Base-by-base conservation (phyloP, 208 protist species). In the Crithidia fasciculata region DNA sequence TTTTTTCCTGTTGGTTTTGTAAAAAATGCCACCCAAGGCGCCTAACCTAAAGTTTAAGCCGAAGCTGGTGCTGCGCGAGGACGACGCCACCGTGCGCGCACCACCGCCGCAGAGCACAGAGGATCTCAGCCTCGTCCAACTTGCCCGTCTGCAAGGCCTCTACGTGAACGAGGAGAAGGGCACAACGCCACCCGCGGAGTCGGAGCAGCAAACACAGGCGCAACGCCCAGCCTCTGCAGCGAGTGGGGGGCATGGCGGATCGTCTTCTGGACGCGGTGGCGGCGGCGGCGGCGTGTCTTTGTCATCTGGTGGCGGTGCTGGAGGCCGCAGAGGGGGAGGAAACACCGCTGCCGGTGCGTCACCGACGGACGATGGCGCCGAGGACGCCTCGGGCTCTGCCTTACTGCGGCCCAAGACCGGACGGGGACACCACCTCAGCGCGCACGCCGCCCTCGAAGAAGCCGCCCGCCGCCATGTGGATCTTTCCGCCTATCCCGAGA, bases 1-100 rank as follows among this genome's bases (percentile, higher is more conserved):
- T 1, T 28, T 28, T 28, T 28, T 28, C 28, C 28, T 28, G 28
- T 28, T 28, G 28, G 0, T 28, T 28, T 28, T 1, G 0, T 28
- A 1, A 18, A 37, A 7, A 3, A 94, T 94, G 89, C 89, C 89
- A 8, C 86, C 89, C 2, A 94, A 94, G 64, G 66, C 82, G 44
- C 86, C 84, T 0, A 90, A 85, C 53, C 60, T 94, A 3, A 91
- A 86, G 75, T 94, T 87, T 65, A 91, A 89, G 58, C 89, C 86
- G 18, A 82, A 86, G 56, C 81, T 83, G 41, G 81, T 90, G 36
- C 66, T 85, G 19, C 78, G 74, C 8, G 67, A 41, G 12, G 83
- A 85, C 12, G 72, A 76, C 12, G 18, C 70, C 19, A 52, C 45
- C 13, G 54, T 57, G 70, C 67, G 40, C 7, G 28, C 74, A n/a